Percentiles rank a stretch among this genome's conserved stretches.
phyloP scores from a whole-genome alignment of 306 rosid species.

The Fragaria iinumae region DNA sequence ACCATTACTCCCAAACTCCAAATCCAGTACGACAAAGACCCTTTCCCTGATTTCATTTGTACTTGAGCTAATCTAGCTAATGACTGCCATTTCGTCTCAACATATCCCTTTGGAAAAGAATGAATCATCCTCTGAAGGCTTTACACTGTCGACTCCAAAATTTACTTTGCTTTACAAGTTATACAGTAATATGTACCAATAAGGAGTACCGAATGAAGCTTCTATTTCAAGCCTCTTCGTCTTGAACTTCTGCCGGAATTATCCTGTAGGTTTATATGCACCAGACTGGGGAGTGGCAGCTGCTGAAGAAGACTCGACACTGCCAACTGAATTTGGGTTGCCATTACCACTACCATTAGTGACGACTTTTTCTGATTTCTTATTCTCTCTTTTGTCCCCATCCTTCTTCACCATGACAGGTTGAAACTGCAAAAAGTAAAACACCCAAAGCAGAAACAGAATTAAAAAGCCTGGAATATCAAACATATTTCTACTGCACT shows the following conservation, averaged over 20 bases:
- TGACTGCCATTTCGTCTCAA: conserved; percentile 1
- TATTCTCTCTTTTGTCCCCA: conserved; percentile 39
- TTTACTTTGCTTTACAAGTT: conserved; percentile 7
- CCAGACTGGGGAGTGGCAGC: conserved; percentile 40
- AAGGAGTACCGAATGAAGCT: conserved; percentile 1
- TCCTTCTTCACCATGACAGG: conserved; percentile 84
- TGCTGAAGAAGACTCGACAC: conserved; percentile 55
- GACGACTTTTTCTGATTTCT: conserved; percentile 44
- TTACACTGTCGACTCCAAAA: conserved; percentile 7
- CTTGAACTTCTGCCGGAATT: background rate
- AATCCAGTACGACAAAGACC: background rate
- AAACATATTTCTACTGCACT: background rate
- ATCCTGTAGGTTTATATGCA: conserved; percentile 3
- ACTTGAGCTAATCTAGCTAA: background rate
- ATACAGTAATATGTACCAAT: conserved; percentile 13
- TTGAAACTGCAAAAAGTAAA: conserved; percentile 58
- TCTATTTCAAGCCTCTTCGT: background rate
- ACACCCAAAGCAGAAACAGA: background rate
- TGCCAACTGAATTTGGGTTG: conserved; percentile 51
- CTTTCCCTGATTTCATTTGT: background rate
- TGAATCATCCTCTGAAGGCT: background rate
- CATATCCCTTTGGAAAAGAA: background rate
- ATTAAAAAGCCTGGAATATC: background rate
- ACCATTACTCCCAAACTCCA: background rate
- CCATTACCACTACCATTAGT: conserved; percentile 36